Percentiles rank a stretch among this genome's conserved stretches.
Evolutionary conservation across 495 filamentous ascomycete species (phyloP).

Genomic region (Annulohypoxylon bovei): DNA sequence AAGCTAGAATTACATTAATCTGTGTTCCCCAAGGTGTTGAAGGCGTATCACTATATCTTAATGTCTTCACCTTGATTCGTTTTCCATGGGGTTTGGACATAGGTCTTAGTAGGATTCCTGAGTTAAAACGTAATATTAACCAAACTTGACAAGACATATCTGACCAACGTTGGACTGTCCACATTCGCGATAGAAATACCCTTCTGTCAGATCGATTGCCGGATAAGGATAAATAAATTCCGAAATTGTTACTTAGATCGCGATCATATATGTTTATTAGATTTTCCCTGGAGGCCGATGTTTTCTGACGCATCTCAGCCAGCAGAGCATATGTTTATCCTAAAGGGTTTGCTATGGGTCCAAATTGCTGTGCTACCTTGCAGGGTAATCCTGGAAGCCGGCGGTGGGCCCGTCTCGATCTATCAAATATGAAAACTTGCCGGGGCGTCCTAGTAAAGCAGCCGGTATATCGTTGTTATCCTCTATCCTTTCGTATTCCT

Average conservation of each 20-base stretch:
- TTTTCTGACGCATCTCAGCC: not conserved
- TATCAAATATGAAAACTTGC: conserved; percentile 52
- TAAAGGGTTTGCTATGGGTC: not conserved
- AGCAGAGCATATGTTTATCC: not conserved
- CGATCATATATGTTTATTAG: not conserved
- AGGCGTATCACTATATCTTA: not conserved
- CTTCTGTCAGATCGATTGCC: not conserved
- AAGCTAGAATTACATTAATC: not conserved
- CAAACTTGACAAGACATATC: not conserved
- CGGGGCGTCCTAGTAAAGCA: conserved; percentile 48
- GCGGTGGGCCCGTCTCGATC: conserved; percentile 51
- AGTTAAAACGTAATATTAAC: not conserved
- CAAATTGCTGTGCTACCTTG: not conserved
- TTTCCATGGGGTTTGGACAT: not conserved
- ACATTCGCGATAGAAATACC: not conserved
- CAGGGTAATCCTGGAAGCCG: conserved; percentile 53
- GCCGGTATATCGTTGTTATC: conserved; percentile 56
- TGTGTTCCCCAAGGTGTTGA: not conserved
- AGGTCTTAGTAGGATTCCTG: not conserved
- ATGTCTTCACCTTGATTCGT: not conserved
- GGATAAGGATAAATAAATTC: not conserved
- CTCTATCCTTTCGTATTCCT: conserved; percentile 59
- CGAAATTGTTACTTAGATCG: not conserved
- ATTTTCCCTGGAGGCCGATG: not conserved
- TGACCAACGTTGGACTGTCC: not conserved